A percentile compares a stretch with the other conserved stretches of the same genome.
These are phyloP conservation scores for Gloeophyllum trabeum DNA, from an alignment of 768 basidiomycete species.

Conservation along the genomic window DNA sequence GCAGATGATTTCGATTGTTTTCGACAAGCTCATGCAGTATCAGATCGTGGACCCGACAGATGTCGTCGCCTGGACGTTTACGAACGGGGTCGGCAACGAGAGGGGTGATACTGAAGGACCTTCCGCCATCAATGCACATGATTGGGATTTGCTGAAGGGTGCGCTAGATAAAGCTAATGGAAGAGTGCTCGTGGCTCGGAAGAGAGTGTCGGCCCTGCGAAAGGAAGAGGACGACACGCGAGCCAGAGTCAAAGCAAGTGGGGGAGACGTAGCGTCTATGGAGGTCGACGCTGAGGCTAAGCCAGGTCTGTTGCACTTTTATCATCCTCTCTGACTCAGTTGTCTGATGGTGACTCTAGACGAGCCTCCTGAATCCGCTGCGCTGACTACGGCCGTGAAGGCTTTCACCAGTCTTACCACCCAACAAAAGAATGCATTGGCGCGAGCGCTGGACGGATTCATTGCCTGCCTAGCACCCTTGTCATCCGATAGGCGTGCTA, in stretches of 20 bases:
- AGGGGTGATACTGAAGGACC: conserved; percentile 15
- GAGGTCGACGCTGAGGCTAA: conserved; percentile 71
- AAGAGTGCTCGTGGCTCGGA: conserved; percentile 65
- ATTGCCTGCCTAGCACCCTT: conserved; percentile 46
- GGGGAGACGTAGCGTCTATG: conserved; percentile 36
- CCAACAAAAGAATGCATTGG: conserved; percentile 67
- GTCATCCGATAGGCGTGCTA: conserved; percentile 30
- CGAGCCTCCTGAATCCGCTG: conserved; percentile 51
- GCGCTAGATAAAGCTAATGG: conserved; percentile 89
- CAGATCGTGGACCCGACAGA: conserved; percentile 93
- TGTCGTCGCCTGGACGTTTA: conserved; percentile 79
- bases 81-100: conserved; percentile 33
- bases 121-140: conserved; percentile 41
- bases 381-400: conserved; percentile 60
- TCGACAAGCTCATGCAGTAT: conserved; percentile 98
- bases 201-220: conserved; percentile 61
- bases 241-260: conserved; percentile 62
- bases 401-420: conserved; percentile 63
- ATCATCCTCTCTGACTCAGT: not conserved
- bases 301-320: conserved; percentile 28
- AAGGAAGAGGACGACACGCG: conserved; percentile 85
- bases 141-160: conserved; percentile 80
- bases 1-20: conserved; percentile 86
- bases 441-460: conserved; percentile 69
- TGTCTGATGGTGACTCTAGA: conserved; percentile 18